Evolutionary conservation across 1,284 basidiomycete species (phyloP), one percentile per base, ranked within the genome.

Genomic region (Apiotrichum brassicae): DNA sequence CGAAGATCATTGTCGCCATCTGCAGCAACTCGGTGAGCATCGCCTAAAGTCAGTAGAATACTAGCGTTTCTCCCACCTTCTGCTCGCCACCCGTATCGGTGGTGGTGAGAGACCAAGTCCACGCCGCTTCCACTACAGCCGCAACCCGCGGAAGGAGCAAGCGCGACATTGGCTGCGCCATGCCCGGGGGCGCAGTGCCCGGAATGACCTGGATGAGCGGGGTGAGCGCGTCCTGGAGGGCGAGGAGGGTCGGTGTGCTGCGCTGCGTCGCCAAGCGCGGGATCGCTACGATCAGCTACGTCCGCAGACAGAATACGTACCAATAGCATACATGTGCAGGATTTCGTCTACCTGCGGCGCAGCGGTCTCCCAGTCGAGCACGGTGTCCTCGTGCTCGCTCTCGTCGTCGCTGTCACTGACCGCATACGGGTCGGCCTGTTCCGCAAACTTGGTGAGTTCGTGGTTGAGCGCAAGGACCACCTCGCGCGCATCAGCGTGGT

Each of bases 341-440:
- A 85, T 71, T 14, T 63, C 58, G 12, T 76, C 59, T 63, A 84
- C 83, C 32, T 82, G 79, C 16, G 73, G 62, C 16, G 62, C 73
- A 48, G 84, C 61, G 6, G 59, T 58, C 11, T 64, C 59, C 6
- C 67, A 66, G 47, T 79, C 73, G 12, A 52, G 42, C 32, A 73
- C 68, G 2, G 66, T 60, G 5, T 57, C 56, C 42, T 48, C 54
- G 4, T 59, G 49, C 32, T 43, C 49, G n/a, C 50, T 54, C 24
- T 54, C 42, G 14, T 52, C 58, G 46, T 61, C 65, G 22, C 59
- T 53, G 36, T 66, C 65, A 51, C 61, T 65, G 14, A 67, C 55
- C 11, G 51, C 49, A 25, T 51, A 60, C 3, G 59, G 56, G 30
- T 62, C 59, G 2, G 59, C 56, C 24, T 54, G 43, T 22, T 67